Conservation (phyloP, 345 rosid species). For the Gossypium ekmanianum region DNA sequence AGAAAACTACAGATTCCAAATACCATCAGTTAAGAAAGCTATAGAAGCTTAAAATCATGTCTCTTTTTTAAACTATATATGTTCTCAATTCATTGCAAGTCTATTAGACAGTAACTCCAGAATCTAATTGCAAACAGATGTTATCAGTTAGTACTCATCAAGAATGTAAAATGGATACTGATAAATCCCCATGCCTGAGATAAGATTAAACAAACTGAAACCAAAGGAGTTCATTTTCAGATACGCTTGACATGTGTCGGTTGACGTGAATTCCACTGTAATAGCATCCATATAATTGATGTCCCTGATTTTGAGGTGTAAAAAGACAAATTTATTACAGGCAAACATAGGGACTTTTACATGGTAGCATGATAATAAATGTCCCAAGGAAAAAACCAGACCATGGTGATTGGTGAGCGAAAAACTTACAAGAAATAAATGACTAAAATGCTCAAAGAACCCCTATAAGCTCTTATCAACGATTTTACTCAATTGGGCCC, state of each 20-base stretch:
- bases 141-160: not conserved
- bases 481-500: not conserved
- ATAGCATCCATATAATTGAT: constrained; percentile 84
- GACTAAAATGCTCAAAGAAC: not conserved
- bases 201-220: not conserved
- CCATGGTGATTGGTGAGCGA: not conserved
- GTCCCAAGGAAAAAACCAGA: not conserved
- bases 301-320: constrained; percentile 44
- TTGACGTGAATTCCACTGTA: constrained; percentile 69
- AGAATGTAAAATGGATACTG: not conserved
- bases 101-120: constrained; percentile 6
- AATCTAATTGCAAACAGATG: not conserved
- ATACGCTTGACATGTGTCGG: constrained; percentile 27
- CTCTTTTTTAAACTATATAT: not conserved
- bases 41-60: not conserved
- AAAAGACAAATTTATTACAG: not conserved
- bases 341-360: not conserved
- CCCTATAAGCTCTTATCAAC: not conserved
- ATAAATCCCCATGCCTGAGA: not conserved
- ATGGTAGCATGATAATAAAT: not conserved
- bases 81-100: not conserved
- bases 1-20: not conserved
- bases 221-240: constrained; percentile 13
- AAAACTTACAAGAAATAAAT: not conserved
- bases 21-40: not conserved